Conservation (phyloP, 108 stramenopile species). For the Mediolabrus comicus region DNA sequence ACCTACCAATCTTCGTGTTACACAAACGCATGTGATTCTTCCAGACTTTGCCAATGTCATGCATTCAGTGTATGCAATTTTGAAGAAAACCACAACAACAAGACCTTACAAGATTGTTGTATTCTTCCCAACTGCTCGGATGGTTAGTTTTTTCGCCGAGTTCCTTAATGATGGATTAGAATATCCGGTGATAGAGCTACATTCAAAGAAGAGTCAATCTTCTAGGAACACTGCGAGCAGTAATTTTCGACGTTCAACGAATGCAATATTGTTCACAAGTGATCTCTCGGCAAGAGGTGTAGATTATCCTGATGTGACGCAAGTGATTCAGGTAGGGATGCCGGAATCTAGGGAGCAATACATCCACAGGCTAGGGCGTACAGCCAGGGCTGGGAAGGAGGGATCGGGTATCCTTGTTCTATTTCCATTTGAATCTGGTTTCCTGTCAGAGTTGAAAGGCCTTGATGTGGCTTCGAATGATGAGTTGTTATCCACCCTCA, state of each 20-base stretch:
- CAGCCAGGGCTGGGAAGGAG: slow-evolving; percentile 68
- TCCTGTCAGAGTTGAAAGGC: slow-evolving; percentile 45
- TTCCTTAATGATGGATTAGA: slow-evolving; percentile 53
- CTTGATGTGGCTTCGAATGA: slow-evolving; percentile 22
- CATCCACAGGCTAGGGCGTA: slow-evolving; percentile 85
- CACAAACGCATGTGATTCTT: slow-evolving; percentile 46
- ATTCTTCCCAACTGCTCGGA: slow-evolving; percentile 82
- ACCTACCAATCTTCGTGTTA: slow-evolving; percentile 44
- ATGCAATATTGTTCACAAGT: slow-evolving; percentile 67
- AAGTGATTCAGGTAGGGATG: slow-evolving; percentile 75
- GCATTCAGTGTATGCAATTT: slow-evolving; percentile 25
- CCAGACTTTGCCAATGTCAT: slow-evolving; percentile 22
- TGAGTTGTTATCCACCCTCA: slow-evolving; percentile 2
- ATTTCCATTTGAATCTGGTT: slow-evolving; percentile 40
- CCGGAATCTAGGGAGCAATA: slow-evolving; percentile 74
- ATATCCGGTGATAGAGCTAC: slow-evolving; percentile 57
- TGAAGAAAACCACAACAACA: slow-evolving; percentile 44
- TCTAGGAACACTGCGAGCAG: slow-evolving; percentile 60
- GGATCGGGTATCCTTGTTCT: slow-evolving; percentile 52
- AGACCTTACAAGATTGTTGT: slow-evolving; percentile 67
- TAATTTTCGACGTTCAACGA: slow-evolving; percentile 51
- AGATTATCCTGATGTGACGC: slow-evolving; percentile 82
- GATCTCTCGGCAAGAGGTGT: slow-evolving; percentile 85
- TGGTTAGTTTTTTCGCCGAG: slow-evolving; percentile 63
- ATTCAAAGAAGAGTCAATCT: slow-evolving; percentile 79